Conservation (phyloP, 2,329 filamentous ascomycete genomes). For the Claviceps fusiformis region DNA sequence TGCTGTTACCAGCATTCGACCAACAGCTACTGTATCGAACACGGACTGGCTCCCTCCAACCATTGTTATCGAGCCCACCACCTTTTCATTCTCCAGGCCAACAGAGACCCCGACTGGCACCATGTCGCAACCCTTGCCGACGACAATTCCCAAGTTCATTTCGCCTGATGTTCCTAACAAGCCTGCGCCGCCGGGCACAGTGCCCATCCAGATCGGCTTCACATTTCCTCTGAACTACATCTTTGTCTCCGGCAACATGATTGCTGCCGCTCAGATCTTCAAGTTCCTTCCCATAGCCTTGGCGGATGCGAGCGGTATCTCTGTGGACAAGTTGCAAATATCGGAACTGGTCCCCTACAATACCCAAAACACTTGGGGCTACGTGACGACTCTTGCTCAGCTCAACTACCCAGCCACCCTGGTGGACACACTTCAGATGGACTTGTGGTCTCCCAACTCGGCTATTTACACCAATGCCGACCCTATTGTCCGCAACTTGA, state of each 20-base stretch:
- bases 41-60: conserved; percentile 44
- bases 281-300: conserved; percentile 60
- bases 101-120: conserved; percentile 25
- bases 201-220: conserved; percentile 76
- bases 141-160: conserved; percentile 60
- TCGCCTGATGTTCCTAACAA: conserved; percentile 47
- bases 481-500: conserved; percentile 55
- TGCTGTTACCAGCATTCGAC: conserved; percentile 25
- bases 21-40: conserved; percentile 29
- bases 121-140: conserved; percentile 43
- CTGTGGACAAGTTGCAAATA: conserved; percentile 45
- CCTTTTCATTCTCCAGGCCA: conserved; percentile 20
- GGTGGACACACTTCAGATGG: conserved; percentile 52
- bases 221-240: conserved; percentile 66
- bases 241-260: conserved; percentile 59
- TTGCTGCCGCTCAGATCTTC: conserved; percentile 78
- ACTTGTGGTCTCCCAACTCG: conserved; percentile 61
- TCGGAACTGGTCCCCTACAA: conserved; percentile 63
- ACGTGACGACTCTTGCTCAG: conserved; percentile 61
- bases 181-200: conserved; percentile 46
- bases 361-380: conserved; percentile 54
- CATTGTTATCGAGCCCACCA: conserved; percentile 40
- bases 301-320: conserved; percentile 46
- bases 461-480: conserved; percentile 58
- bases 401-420: conserved; percentile 59